Base-by-base conservation (phyloP, 2,329 filamentous ascomycete species). In the Aspergillus sojae region DNA sequence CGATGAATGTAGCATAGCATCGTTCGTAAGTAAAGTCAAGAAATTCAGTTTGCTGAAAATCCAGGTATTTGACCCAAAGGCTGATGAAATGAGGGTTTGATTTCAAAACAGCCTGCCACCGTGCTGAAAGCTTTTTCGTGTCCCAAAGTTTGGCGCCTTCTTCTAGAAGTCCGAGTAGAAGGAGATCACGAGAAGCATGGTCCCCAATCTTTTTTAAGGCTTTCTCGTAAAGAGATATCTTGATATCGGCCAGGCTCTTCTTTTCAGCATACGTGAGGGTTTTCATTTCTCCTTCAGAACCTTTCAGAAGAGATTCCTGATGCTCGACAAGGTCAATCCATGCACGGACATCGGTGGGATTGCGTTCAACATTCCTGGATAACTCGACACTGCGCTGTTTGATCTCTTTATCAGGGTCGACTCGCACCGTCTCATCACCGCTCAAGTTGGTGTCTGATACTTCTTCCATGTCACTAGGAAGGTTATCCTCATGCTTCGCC, bases 321-420 rank as follows among this genome's bases (percentile, higher is more conserved):
- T 96, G 88, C 9, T 88, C 80, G 53, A 94, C 90, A n/a, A 97
- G 82, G 43, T 86, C 83, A 19, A 96, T 77, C 94, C 94, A 98
- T 21, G 88, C 83, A 48, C 88, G 80, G 23, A 91, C 82, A 71
- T 96, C 86, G 6, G 83, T 76, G 1, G 93, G 92, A 26, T 86
- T 76, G 1, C 89, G 82, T 61, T 90, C 88, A 39, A 93, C 88
- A 34, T 76, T 83, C 14, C 84, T 86, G 3, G 85, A 86, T 9
- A 97, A 81, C 58, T 88, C 81, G 0, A 89, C 72, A 63, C 81
- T 77, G 23, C 67, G 74, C 36, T 72, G 65, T 57, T 74, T 72
- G 28, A 85, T 74, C 2, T 84, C 81, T 34, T 83, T 79, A 57
- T 83, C 79, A 10, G 75, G 68, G 41, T 75, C 77, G 60, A 72